These are phyloP conservation scores for Phytophthora syringae DNA, from an alignment of 352 stramenopile species.

Conservation along the genomic window DNA sequence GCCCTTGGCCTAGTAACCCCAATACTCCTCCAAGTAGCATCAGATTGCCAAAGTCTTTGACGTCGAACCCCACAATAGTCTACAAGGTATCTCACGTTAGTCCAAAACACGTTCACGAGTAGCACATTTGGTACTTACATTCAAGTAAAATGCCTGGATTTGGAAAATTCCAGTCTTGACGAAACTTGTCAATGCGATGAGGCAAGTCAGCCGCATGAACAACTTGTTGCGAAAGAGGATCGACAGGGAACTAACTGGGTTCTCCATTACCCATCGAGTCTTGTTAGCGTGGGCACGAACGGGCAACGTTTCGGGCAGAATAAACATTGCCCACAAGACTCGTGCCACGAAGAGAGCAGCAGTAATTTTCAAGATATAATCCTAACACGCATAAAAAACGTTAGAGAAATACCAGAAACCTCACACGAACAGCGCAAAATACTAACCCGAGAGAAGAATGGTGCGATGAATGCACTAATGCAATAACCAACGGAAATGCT, in stretches of 20 bases:
- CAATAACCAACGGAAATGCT: slow-evolving; percentile 66
- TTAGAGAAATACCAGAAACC: too few species aligned
- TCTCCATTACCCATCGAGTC: slow-evolving; percentile 46
- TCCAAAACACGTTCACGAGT: background rate
- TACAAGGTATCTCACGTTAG: slow-evolving; percentile 23
- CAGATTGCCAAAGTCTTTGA: slow-evolving; percentile 66
- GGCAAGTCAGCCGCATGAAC: slow-evolving; percentile 63
- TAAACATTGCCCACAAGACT: slow-evolving; percentile 58
- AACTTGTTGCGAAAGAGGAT: slow-evolving; percentile 74
- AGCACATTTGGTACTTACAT: slow-evolving; percentile 41
- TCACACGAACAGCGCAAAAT: background rate
- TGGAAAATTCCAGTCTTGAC: slow-evolving; percentile 62
- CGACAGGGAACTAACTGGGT: slow-evolving; percentile 61
- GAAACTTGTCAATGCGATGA: slow-evolving; percentile 79
- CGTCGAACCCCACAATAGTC: slow-evolving; percentile 74
- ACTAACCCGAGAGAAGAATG: slow-evolving; percentile 63
- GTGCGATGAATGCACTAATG: slow-evolving; percentile 57
- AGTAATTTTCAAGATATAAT: slow-evolving; percentile 56
- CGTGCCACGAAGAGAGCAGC: slow-evolving; percentile 53
- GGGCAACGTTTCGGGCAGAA: slow-evolving; percentile 67
- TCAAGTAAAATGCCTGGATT: slow-evolving; percentile 81
- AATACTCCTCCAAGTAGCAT: slow-evolving; percentile 66
- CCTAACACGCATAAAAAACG: slow-evolving; percentile 27
- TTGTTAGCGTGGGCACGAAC: slow-evolving; percentile 34
- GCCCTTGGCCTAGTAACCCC: slow-evolving; percentile 61